These are phyloP conservation scores for Hansenula lynferdii DNA, from an alignment of 1,139 yeast genomes.

Conservation along the genomic window DNA sequence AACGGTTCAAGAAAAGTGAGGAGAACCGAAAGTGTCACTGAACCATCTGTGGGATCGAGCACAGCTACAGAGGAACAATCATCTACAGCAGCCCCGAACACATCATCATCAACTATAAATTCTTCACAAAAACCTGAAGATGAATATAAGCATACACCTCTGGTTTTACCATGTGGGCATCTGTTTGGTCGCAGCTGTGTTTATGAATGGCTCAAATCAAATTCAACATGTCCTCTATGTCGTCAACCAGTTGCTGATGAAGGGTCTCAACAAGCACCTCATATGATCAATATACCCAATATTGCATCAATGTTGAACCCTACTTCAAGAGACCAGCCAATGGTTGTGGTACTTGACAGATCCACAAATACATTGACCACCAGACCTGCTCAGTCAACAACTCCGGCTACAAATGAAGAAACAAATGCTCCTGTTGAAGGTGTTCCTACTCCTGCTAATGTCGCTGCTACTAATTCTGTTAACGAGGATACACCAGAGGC, in stretches of 20 bases:
- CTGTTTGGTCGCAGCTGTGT: constrained; percentile 72
- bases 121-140: too few relatives aligned
- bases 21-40: not conserved
- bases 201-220: constrained; percentile 65
- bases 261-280: constrained; percentile 23
- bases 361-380: constrained; percentile 13
- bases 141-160: constrained; percentile 54
- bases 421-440: too few relatives aligned
- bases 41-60: not conserved
- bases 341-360: constrained; percentile 19
- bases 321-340: constrained; percentile 21
- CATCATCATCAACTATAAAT: too few relatives aligned
- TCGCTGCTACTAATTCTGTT: too few relatives aligned
- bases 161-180: constrained; percentile 78
- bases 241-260: constrained; percentile 45
- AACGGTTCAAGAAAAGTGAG: not conserved
- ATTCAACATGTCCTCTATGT: constrained; percentile 79
- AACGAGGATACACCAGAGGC: constrained; percentile 2
- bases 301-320: constrained; percentile 27
- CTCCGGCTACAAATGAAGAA: too few relatives aligned
- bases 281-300: constrained; percentile 29
- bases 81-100: too few relatives aligned
- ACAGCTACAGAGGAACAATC: not conserved
- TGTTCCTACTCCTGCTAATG: not conserved
- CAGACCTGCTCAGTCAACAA: constrained; percentile 2